Conservation (phyloP, 768 basidiomycete species). For the Fomitopsis serialis region DNA sequence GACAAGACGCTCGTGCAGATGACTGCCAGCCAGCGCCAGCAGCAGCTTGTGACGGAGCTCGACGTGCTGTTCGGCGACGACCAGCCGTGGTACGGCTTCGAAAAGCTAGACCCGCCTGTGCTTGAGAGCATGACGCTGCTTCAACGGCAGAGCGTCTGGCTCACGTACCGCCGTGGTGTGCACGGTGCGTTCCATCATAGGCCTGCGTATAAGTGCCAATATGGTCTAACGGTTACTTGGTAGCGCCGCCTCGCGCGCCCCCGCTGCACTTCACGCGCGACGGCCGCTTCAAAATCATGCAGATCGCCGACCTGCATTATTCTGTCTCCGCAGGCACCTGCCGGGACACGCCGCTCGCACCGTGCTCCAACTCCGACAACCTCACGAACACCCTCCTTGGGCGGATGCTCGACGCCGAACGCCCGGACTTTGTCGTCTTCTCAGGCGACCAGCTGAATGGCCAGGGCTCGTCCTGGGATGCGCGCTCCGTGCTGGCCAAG, state of each 20-base stretch:
- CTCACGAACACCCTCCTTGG: slow-evolving; percentile 72
- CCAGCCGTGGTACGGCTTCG: slow-evolving; percentile 82
- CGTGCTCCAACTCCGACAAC: slow-evolving; percentile 66
- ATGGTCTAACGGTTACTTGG: neutral
- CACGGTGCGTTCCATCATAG: slow-evolving; percentile 60
- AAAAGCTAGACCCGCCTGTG: slow-evolving; percentile 61
- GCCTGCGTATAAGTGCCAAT: neutral
- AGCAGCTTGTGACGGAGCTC: slow-evolving; percentile 80
- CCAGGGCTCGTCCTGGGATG: slow-evolving; percentile 85
- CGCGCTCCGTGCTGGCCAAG: slow-evolving; percentile 83
- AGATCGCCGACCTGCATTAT: slow-evolving; percentile 93
- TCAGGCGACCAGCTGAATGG: slow-evolving; percentile 93
- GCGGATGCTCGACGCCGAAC: slow-evolving; percentile 67
- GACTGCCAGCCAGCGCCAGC: slow-evolving; percentile 46
- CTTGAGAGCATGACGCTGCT: slow-evolving; percentile 31
- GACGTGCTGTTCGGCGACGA: slow-evolving; percentile 87
- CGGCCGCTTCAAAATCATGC: slow-evolving; percentile 85
- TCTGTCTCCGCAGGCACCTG: slow-evolving; percentile 77
- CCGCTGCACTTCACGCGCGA: slow-evolving; percentile 78
- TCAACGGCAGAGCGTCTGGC: slow-evolving; percentile 43
- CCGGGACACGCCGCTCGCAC: slow-evolving; percentile 54
- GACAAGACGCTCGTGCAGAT: slow-evolving; percentile 62
- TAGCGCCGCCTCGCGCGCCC: slow-evolving; percentile 66
- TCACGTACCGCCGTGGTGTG: slow-evolving; percentile 71
- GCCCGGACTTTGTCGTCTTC: slow-evolving; percentile 90